Conservation (phyloP, 2,329 filamentous ascomycete species). For the Penicillium sp. region DNA sequence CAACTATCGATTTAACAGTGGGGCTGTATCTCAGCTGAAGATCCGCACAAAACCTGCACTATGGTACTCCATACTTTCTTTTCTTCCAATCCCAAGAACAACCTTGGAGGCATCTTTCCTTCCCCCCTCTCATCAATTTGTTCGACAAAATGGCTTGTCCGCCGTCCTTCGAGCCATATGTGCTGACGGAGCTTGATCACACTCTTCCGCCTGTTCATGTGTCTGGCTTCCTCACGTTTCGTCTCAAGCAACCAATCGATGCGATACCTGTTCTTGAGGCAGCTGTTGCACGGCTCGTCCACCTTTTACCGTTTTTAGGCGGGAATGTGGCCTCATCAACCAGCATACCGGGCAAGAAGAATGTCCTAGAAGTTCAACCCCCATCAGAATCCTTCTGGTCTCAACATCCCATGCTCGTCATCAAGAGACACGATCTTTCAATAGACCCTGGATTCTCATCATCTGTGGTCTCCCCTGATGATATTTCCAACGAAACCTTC, state of each 20-base stretch:
- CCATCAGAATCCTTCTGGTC: background rate
- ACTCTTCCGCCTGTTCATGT: background rate
- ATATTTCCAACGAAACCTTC: background rate
- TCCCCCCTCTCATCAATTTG: background rate
- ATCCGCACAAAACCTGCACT: background rate
- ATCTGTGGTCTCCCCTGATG: background rate
- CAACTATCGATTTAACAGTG: background rate
- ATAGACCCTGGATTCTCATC: background rate
- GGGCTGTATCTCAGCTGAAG: background rate
- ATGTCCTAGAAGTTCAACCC: background rate
- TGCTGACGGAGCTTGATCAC: background rate
- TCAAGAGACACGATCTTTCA: background rate
- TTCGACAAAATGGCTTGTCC: background rate
- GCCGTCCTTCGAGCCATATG: background rate
- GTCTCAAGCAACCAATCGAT: background rate
- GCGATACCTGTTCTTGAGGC: background rate
- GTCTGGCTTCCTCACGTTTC: background rate
- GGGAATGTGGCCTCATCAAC: background rate
- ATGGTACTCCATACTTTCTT: too few relatives aligned
- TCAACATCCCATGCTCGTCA: background rate
- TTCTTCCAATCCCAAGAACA: too few relatives aligned
- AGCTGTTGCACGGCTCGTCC: background rate
- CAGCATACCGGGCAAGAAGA: background rate
- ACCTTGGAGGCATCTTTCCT: too few relatives aligned
- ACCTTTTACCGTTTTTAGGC: background rate